Conservation (phyloP, 1,139 yeast genomes). For the Suhomyces coccinellae region DNA sequence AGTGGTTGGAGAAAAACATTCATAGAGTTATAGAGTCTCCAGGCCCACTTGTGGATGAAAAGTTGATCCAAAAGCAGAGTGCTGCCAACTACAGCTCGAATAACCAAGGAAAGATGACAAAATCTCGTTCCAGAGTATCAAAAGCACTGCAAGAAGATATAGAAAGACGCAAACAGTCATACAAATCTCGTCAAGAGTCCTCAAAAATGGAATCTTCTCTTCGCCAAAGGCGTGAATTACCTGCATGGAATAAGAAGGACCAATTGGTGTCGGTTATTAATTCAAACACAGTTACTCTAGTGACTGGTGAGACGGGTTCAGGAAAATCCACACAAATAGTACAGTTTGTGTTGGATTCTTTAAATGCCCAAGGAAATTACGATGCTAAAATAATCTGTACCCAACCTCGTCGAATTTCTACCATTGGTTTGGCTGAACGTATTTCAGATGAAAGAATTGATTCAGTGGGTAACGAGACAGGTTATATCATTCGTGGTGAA, state of each 20-base stretch:
- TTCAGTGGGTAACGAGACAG: constrained; percentile 74
- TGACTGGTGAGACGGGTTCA: constrained; percentile 94
- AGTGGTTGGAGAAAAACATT: constrained; percentile 73
- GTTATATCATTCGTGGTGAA: constrained; percentile 90
- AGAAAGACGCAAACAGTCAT: constrained; percentile 25
- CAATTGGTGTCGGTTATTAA: constrained; percentile 58
- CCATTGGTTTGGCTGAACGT: constrained; percentile 92
- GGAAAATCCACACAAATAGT: constrained; percentile 60
- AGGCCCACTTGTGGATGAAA: constrained; percentile 53
- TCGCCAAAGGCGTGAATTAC: constrained; percentile 54
- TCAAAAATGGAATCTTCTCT: constrained; percentile 21
- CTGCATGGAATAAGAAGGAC: constrained; percentile 77
- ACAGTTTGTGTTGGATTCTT: constrained; percentile 77
- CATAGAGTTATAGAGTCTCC: constrained; percentile 64
- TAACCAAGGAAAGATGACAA: neutral
- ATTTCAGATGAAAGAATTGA: constrained; percentile 80
- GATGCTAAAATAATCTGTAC: constrained; percentile 75
- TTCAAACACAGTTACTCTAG: constrained; percentile 62
- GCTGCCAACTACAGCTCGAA: neutral
- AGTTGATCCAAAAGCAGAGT: neutral
- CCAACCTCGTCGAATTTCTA: constrained; percentile 94
- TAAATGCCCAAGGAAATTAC: constrained; percentile 46
- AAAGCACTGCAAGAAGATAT: constrained; percentile 20
- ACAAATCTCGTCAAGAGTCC: constrained; percentile 18
- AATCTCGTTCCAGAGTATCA: neutral